These are phyloP conservation scores for Gnetum montanum DNA, from an alignment of 75 land plant species.

Conservation along the genomic window DNA sequence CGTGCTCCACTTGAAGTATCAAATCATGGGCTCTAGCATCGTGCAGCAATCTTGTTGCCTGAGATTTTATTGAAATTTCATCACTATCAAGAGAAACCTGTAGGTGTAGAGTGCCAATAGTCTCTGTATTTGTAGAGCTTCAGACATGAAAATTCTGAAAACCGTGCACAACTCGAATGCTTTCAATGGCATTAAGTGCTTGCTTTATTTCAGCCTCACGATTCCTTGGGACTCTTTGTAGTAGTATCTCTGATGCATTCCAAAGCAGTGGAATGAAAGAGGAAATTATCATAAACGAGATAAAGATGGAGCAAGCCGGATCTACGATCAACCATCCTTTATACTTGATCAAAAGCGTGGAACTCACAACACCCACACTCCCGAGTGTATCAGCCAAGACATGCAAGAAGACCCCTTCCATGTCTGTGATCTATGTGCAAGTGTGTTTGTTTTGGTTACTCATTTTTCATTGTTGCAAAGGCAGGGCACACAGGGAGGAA, in stretches of 20 bases:
- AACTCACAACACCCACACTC: constrained; percentile 92
- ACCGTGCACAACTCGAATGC: constrained; percentile 43
- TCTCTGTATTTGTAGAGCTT: constrained; percentile 79
- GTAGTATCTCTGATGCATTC: constrained; percentile 81
- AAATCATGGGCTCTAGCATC: constrained; percentile 76
- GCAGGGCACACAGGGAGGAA: no score
- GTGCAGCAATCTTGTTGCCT: constrained; percentile 29
- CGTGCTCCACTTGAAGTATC: constrained; percentile 69
- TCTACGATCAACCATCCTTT: constrained; percentile 91
- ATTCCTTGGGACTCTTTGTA: constrained; percentile 73
- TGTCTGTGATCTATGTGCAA: constrained; percentile 83
- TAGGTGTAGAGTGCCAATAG: constrained; percentile 67
- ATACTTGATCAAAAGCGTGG: constrained; percentile 85
- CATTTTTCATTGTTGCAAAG: no score
- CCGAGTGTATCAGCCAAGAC: constrained; percentile 92
- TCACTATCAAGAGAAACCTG: constrained; percentile 55
- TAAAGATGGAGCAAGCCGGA: constrained; percentile 92
- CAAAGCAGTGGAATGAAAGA: constrained; percentile 79
- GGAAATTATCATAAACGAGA: constrained; percentile 70
- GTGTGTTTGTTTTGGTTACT: no score
- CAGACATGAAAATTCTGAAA: constrained; percentile 69
- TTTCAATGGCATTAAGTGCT: constrained; percentile 39
- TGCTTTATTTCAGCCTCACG: constrained; percentile 46
- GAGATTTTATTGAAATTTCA: constrained; percentile 19
- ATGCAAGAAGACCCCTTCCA: constrained; percentile 95